Base-by-base conservation (phyloP, 495 filamentous ascomycete species). In the Glutinoglossum americanum region DNA sequence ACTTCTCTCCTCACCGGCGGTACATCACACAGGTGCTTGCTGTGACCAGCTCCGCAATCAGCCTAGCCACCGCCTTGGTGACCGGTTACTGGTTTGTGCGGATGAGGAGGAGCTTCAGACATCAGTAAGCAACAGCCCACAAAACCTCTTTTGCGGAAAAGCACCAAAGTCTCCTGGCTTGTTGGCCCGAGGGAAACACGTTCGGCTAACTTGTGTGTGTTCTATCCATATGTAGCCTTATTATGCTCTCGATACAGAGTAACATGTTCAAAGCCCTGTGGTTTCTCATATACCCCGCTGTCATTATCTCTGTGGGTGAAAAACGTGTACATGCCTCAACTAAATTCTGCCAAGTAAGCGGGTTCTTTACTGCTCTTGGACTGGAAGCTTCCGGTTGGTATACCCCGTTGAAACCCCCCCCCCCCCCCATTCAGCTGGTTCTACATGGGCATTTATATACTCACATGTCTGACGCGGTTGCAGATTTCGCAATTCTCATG, bases 61-160 rank as follows among this genome's bases (percentile, higher is more conserved):
- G 78, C 60, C 65, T 84, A 26, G 19, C 74, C 9, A 67, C 73
- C 15, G 71, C 72, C 0, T 58, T 80, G 6, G 62, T 72, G 45
- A 69, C 79, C 21, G 70, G 82, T 54, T 87, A 83, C 66, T 87
- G 82, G 81, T 85, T 89, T 67, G 68, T 76, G 45, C 76, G 76
- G 62, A 89, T 89, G 83, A 74, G 77, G 62, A 75, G 80, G 63
- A 78, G 71, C 49, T 89, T 86, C 66, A 76, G 84, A 54, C 84
- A 86, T 65, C 80, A 82, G 83, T 82, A 76, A 66, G 32, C 51
- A n/a, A 45, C 28, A 13, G 5, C 37, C 37, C 37, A 4, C 37
- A 13, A 13, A 11, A 41, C 37, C 37, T 11, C 15, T 41, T 15
- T 33, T 33, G 4, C 30, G 4, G 9, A 9, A 9, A 33, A 33